These are phyloP conservation scores for Przewalskia tangutica DNA, from an alignment of 257 asterid genomes.

Conservation along the genomic window DNA sequence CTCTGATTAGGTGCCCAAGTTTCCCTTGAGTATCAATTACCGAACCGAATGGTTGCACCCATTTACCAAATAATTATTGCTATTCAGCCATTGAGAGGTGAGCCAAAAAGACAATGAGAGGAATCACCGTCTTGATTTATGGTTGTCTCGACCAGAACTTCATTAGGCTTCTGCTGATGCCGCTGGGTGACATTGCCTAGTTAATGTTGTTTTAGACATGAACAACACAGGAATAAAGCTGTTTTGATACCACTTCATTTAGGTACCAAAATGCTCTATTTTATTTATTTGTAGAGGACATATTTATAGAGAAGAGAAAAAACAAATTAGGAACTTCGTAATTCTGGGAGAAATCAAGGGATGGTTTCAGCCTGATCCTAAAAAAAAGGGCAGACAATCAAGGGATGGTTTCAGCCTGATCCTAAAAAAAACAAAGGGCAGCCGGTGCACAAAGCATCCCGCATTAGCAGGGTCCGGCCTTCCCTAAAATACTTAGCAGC, in stretches of 20 bases:
- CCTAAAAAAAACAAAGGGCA: too few relatives aligned
- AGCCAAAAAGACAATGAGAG: background rate
- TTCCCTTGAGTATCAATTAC: background rate
- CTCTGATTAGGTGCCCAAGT: background rate
- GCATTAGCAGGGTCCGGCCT: too few relatives aligned
- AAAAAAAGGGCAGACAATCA: background rate
- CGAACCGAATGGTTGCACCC: background rate
- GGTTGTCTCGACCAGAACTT: background rate
- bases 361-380: background rate
- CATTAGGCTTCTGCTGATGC: background rate
- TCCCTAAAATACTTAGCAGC: background rate
- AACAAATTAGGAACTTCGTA: background rate
- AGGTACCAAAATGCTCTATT: background rate
- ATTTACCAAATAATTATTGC: background rate
- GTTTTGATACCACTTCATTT: background rate
- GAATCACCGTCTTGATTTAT: background rate
- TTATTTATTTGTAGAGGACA: background rate
- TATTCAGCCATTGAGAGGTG: background rate
- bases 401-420: background rate
- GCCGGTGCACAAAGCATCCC: too few relatives aligned
- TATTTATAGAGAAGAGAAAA: background rate
- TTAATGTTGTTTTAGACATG: background rate
- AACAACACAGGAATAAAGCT: background rate
- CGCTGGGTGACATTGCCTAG: background rate
- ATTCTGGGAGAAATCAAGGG: background rate